Percentiles rank a stretch among this genome's conserved stretches.
phyloP scores from a whole-genome alignment of 345 rosid genomes.

The Odontarrhena argentea region DNA sequence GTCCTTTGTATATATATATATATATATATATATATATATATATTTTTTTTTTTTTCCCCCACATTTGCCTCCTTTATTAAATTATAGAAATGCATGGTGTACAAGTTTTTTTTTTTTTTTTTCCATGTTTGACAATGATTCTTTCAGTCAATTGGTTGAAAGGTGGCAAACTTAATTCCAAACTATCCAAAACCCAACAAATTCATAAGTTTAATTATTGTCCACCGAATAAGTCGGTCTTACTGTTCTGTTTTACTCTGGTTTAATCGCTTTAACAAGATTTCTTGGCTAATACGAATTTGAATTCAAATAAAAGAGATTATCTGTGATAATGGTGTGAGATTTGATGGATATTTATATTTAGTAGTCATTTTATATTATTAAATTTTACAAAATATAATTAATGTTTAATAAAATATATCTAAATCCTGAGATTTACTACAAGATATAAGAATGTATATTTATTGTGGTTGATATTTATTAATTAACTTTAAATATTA shows the following conservation, averaged over 20 bases:
- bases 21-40: too few relatives aligned
- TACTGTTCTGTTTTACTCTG: neutral
- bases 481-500: neutral
- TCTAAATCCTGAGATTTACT: neutral
- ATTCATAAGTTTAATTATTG: neutral
- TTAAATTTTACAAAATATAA: too few relatives aligned
- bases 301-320: neutral
- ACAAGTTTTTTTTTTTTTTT: neutral
- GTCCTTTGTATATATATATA: neutral
- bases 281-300: neutral
- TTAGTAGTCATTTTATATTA: neutral
- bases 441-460: neutral
- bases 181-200: conserved; percentile 17
- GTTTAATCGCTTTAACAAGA: neutral
- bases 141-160: conserved; percentile 16
- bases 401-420: neutral
- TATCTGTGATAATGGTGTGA: neutral
- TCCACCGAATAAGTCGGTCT: conserved; percentile 6
- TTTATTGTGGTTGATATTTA: neutral
- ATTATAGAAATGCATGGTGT: conserved; percentile 14
- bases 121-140: conserved; percentile 20
- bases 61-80: conserved; percentile 8
- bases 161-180: conserved; percentile 31
- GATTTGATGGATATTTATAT: neutral
- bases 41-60: neutral